Evolutionary conservation across 106 monocot species (phyloP).

Genomic region (Dioscorea zingiberensis): DNA sequence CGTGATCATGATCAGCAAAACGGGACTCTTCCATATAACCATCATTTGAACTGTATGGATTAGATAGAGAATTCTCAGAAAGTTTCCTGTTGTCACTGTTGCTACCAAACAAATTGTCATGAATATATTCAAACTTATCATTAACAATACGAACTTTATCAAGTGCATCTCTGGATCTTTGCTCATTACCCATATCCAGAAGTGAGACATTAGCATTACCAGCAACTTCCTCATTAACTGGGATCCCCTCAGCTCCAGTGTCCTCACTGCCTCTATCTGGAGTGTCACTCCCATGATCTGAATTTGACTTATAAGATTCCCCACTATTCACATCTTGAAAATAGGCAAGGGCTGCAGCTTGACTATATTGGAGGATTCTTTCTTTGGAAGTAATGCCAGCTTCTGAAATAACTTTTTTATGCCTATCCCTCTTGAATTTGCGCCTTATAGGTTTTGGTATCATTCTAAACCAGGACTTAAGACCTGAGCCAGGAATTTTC

Average conservation of each 20-base stretch:
- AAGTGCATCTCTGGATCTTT: constrained; percentile 8
- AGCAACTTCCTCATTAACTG: constrained; percentile 3
- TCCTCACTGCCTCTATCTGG: constrained; percentile 17
- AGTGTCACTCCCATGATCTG: constrained; percentile 16
- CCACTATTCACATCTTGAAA: constrained; percentile 30
- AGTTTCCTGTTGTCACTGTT: constrained; percentile 1
- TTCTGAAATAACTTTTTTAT: constrained; percentile 32
- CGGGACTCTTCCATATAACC: constrained; percentile 3
- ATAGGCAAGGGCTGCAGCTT: constrained; percentile 67
- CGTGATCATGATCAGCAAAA: neutral
- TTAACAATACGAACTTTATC: neutral
- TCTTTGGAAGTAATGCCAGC: constrained; percentile 44
- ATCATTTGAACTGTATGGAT: constrained; percentile 1
- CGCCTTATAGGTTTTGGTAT: constrained; percentile 24
- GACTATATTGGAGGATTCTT: constrained; percentile 69
- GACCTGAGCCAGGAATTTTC: constrained; percentile 29
- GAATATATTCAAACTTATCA: constrained; percentile 12
- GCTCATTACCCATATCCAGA: constrained; percentile 5
- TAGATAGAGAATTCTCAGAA: neutral
- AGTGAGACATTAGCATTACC: neutral
- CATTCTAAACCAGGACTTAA: constrained; percentile 44
- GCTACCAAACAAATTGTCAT: neutral
- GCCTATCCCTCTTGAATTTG: constrained; percentile 43
- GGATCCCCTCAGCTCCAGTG: constrained; percentile 1
- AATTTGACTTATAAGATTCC: constrained; percentile 14